Base-by-base conservation (phyloP, 371 early-diverging fungal species). In the Rhizomucor pusillus region DNA sequence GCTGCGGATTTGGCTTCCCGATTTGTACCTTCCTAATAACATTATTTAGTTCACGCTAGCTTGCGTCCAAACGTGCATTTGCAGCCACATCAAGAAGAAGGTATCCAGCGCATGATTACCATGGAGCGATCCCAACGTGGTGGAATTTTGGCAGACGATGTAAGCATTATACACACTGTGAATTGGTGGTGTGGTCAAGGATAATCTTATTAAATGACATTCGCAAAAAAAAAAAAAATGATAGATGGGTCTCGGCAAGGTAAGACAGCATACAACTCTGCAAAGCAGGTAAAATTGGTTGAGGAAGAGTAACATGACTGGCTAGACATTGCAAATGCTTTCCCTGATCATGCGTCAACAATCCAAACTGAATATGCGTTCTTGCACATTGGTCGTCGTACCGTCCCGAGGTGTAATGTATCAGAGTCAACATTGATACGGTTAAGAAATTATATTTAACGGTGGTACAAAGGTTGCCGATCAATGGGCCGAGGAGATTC, bases 401-500 rank as follows among this genome's bases (percentile, higher is more conserved):
- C 75, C 75, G 14, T 66, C 71, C 1, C 60, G 65, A 18, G 69
- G 67, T 40, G 75, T 75, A 67, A 59, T 64, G 23, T 2, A 29
- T 40, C 36, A 19, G 34, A 24, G 13, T 51, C 1, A 1, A 16
- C 12, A 5, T 36, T 36, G 14, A 5, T 39, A 14, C 29, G 4
- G 5, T 19, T 18, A 29, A 24, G 3, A 36, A 33, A 33, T 7
- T 24, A 48, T 19, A 6, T 39, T 13, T 39, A 44, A n/a, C n/a
- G n/a, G n/a, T n/a, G n/a, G n/a, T n/a, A n/a, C n/a, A n/a, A n/a
- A n/a, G 73, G 52, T 73, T 19, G 75, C 67, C 5, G 71, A 75
- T 46, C 89, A 90, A 59, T 90, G 89, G 90, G 79, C 75, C 5
- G 71, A 75, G 16, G 89, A 89, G 53, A 70, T 88, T 19, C 56